Base-by-base conservation (phyloP, 805 yeast species). In the Spathaspora arborariae region DNA sequence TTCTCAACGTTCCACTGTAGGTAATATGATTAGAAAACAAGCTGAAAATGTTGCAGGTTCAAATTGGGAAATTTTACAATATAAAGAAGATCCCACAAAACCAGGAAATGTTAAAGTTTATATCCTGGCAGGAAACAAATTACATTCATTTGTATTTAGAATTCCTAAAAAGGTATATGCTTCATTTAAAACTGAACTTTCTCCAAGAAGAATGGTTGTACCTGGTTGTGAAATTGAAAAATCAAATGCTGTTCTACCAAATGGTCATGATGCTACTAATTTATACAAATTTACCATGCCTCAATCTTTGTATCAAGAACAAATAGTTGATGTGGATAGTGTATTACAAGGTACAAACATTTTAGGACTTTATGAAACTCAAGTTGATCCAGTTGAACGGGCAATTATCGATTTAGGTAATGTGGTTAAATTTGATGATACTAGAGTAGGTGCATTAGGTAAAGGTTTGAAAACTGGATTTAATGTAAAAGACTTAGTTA, bases 401-500 rank as follows among this genome's bases (percentile, higher is more conserved):
- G 89, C 89, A 0, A 77, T 89, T 39, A 78, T 94, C 52, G 85
- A 84, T 26, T 67, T 94, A 15, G 98, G 99, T 2, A 73, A 82
- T 20, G 73, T 80, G 13, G 85, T 91, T 18, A 74, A 74, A 13
- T 84, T 91, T 52, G 88, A 82, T 51, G 84, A 84, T 39, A 70
- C 80, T 1, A 74, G 78, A 46, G 78, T 88, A n/a, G 97, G 97
- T 7, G 81, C 90, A 0, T 69, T 95, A 8, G 96, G 97, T 6
- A 80, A 78, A 56, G 96, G 97, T 22, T 68, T 94, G 47, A 90
- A 88, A 55, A 76, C 78, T 48, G 99, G 99, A 0, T 95, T 95
- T 63, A 80, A 85, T 11, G 58, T 78, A 46, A 79, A 79, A 43
- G 82, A 83, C 61, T 61, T 79, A 45, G 63, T 80, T 30, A 67